phyloP scores from a whole-genome alignment of 2,329 filamentous ascomycete species.

The Aspergillus thermomutatus region DNA sequence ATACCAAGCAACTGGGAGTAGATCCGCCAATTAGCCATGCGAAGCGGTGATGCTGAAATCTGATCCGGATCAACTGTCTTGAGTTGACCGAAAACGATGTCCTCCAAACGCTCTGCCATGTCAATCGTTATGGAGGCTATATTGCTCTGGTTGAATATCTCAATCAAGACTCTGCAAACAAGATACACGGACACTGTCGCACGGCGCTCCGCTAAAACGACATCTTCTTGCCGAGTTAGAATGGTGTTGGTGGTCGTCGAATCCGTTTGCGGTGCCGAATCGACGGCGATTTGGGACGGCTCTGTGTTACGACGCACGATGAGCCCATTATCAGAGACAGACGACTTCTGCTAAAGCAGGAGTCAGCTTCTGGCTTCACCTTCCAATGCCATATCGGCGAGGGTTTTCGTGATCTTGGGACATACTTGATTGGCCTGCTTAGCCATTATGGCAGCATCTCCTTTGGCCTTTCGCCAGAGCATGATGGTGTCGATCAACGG shows the following conservation, averaged over 20 bases:
- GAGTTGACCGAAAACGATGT: conserved; percentile 93
- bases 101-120: conserved; percentile 91
- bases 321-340: conserved; percentile 33
- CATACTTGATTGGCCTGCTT: conserved; percentile 39
- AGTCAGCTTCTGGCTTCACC: neutral
- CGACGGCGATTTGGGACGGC: conserved; percentile 52
- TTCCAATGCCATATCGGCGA: too few relatives aligned
- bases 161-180: conserved; percentile 85
- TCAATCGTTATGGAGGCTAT: conserved; percentile 78
- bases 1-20: conserved; percentile 91
- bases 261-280: conserved; percentile 27
- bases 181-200: conserved; percentile 96
- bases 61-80: conserved; percentile 84
- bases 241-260: conserved; percentile 29
- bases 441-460: conserved; percentile 75
- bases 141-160: conserved; percentile 88
- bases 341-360: neutral
- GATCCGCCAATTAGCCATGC: conserved; percentile 92
- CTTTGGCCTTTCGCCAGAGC: conserved; percentile 96
- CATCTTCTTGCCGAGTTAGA: conserved; percentile 61
- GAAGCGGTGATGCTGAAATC: conserved; percentile 65
- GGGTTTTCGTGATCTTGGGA: neutral
- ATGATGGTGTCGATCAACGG: conserved; percentile 95
- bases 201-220: conserved; percentile 77
- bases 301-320: conserved; percentile 73